phyloP scores from a whole-genome alignment of 169 alveolate species.

The Amoebophrya sp. region DNA sequence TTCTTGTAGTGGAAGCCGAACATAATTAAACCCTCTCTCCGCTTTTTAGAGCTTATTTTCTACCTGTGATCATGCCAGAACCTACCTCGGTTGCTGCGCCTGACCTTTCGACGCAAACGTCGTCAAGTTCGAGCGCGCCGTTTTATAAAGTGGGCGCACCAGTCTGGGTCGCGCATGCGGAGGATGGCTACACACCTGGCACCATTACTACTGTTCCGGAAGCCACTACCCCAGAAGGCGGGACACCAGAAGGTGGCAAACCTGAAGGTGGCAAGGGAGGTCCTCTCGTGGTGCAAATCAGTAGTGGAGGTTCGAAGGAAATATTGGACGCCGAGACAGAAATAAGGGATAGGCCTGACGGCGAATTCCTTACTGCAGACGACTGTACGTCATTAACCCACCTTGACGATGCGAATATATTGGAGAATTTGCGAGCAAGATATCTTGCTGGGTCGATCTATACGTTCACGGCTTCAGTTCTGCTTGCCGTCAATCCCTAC shows the following conservation, averaged over 20 bases:
- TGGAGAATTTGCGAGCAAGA: conserved; percentile 46
- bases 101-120: not conserved
- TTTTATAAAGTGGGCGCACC: not conserved
- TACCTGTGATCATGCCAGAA: too few species aligned
- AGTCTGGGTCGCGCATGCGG: not conserved
- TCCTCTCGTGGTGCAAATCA: too few species aligned
- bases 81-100: not conserved
- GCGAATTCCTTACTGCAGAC: not conserved
- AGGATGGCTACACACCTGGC: not conserved
- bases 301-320: too few species aligned
- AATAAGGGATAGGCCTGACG: not conserved
- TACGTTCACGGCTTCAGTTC: conserved; percentile 47
- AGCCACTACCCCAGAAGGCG: too few species aligned
- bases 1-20: too few species aligned
- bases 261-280: too few species aligned
- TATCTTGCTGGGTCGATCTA: conserved; percentile 41
- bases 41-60: too few species aligned
- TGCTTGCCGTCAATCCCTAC: conserved; percentile 53
- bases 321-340: too few species aligned
- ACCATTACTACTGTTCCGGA: too few species aligned
- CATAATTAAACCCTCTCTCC: too few species aligned
- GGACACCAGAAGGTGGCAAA: too few species aligned
- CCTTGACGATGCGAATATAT: conserved; percentile 46
- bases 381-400: conserved; percentile 22
- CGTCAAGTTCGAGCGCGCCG: not conserved